phyloP scores from a whole-genome alignment of 2,329 filamentous ascomycete genomes.

The Rachicladosporium sp. region DNA sequence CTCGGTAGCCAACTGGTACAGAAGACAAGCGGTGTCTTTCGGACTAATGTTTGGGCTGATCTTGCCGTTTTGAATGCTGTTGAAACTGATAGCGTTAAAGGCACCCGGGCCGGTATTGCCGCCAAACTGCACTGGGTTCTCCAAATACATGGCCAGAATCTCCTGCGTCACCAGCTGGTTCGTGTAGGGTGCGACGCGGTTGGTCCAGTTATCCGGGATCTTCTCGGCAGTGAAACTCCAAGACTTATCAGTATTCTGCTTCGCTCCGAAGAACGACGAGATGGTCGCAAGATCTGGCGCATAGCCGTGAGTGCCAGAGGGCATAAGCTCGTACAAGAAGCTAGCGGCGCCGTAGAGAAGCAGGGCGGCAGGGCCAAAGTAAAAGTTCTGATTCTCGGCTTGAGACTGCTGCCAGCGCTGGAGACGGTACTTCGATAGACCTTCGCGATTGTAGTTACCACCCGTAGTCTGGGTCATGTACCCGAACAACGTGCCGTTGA shows the following conservation, averaged over 20 bases:
- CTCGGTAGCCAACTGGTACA: slow-evolving; percentile 32
- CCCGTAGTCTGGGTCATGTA: slow-evolving; percentile 24
- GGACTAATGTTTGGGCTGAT: slow-evolving; percentile 18
- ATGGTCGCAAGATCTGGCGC: slow-evolving; percentile 25
- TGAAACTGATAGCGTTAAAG: slow-evolving; percentile 28
- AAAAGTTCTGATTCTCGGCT: slow-evolving; percentile 30
- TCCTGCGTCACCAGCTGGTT: slow-evolving; percentile 25
- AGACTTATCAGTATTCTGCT: slow-evolving; percentile 25
- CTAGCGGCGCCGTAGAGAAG: slow-evolving; percentile 31
- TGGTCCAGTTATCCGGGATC: slow-evolving; percentile 32
- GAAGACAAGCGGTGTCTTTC: slow-evolving; percentile 25
- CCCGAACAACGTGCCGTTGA: slow-evolving; percentile 30
- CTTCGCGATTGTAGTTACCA: slow-evolving; percentile 27
- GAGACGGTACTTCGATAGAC: slow-evolving; percentile 27
- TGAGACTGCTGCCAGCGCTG: slow-evolving; percentile 29
- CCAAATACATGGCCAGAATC: slow-evolving; percentile 30
- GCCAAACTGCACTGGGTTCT: slow-evolving; percentile 33
- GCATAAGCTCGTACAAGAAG: slow-evolving; percentile 34
- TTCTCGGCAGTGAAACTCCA: slow-evolving; percentile 30
- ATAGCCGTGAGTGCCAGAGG: slow-evolving; percentile 22
- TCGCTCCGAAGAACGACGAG: slow-evolving; percentile 25
- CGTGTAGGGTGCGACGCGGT: slow-evolving; percentile 24
- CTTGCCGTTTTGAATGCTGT: slow-evolving; percentile 28
- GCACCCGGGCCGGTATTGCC: slow-evolving; percentile 28
- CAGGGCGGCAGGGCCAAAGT: slow-evolving; percentile 29